Conservation (phyloP, 208 protist species). For the Spongospora subterranea region DNA sequence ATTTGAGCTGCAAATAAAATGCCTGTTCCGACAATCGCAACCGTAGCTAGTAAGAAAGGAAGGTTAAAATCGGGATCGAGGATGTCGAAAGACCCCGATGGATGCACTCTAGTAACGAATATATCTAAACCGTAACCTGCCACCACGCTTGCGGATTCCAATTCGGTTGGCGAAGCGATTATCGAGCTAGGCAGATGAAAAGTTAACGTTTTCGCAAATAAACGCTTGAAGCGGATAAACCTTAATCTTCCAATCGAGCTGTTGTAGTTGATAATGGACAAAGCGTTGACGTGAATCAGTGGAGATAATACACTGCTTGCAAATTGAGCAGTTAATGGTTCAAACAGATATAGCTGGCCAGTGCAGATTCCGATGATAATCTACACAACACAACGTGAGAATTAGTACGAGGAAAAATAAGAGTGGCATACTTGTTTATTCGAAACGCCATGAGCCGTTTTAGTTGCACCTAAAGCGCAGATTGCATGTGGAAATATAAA, state of each 20-base stretch:
- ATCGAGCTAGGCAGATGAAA: neutral
- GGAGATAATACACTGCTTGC: neutral
- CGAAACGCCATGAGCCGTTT: neutral
- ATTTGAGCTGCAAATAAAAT: neutral
- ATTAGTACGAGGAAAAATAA: neutral
- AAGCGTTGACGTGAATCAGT: neutral
- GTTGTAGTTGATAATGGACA: neutral
- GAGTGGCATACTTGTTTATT: neutral
- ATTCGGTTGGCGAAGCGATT: neutral
- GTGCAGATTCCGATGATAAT: constrained; percentile 27
- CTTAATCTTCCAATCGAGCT: neutral
- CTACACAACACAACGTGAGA: neutral
- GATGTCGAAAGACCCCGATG: neutral
- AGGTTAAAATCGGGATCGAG: constrained; percentile 44
- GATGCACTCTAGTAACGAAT: neutral
- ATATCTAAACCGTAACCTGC: neutral
- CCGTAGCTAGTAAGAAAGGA: constrained; percentile 10
- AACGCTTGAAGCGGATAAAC: neutral
- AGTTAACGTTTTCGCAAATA: neutral
- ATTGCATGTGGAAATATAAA: neutral
- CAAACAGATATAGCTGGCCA: neutral
- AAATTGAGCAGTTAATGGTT: neutral
- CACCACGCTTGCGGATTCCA: constrained; percentile 11
- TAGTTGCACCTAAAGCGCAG: neutral
- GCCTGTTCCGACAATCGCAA: neutral